phyloP scores from a whole-genome alignment of 2,329 filamentous ascomycete species.

The Curvularia spicifera region DNA sequence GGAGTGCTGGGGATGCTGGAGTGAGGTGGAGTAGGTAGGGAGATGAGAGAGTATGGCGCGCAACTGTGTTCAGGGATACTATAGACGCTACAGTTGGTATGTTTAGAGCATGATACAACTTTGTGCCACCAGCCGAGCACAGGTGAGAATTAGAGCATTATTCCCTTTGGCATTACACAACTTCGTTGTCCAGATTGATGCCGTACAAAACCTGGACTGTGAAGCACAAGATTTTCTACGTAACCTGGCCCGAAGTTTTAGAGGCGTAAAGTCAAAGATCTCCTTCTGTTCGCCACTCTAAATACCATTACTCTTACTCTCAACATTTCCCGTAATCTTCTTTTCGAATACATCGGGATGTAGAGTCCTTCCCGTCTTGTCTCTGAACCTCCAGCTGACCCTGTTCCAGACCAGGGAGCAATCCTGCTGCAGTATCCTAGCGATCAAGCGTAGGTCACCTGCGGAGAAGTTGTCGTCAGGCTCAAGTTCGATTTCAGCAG shows the following conservation, averaged over 20 bases:
- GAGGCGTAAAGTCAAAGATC: background rate
- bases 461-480: slow-evolving; percentile 39
- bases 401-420: slow-evolving; percentile 54
- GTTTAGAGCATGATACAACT: background rate
- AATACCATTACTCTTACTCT: slow-evolving; percentile 13
- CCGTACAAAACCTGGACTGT: background rate
- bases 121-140: background rate
- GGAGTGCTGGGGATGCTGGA: slow-evolving; percentile 39
- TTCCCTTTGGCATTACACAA: background rate
- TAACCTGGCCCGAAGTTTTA: background rate
- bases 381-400: slow-evolving; percentile 56
- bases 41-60: too few relatives aligned
- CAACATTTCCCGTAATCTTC: slow-evolving; percentile 46
- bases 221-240: too few relatives aligned
- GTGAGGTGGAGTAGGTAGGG: background rate
- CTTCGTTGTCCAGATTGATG: background rate
- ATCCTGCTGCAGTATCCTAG: slow-evolving; percentile 54
- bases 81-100: background rate
- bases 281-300: slow-evolving; percentile 1
- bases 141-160: background rate
- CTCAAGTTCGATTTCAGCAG: slow-evolving; percentile 28
- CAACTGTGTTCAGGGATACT: background rate
- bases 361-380: slow-evolving; percentile 57
- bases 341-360: slow-evolving; percentile 53
- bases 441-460: slow-evolving; percentile 51